Evolutionary conservation across 2,329 filamentous ascomycete genomes (phyloP).

Genomic region (Ceratocystis albifundus): DNA sequence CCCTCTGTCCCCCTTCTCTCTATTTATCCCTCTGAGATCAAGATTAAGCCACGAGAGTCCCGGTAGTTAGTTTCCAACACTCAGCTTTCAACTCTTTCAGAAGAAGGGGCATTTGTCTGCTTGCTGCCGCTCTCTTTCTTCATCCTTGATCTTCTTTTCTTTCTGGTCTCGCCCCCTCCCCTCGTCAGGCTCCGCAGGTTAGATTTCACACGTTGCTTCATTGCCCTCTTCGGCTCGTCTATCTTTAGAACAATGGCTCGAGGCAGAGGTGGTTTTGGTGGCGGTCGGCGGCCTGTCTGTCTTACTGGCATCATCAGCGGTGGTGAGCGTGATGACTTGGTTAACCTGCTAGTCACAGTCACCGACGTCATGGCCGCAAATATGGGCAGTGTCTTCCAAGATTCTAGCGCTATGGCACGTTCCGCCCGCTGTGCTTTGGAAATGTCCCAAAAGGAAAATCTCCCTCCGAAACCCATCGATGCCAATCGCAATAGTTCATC

Average conservation of each 20-base stretch:
- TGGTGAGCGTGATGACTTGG: slow-evolving; percentile 42
- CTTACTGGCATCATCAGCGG: slow-evolving; percentile 39
- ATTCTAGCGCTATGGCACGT: background rate
- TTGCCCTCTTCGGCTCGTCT: background rate
- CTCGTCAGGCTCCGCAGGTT: background rate
- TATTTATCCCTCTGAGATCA: background rate
- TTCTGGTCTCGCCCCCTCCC: background rate
- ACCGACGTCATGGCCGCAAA: slow-evolving; percentile 45
- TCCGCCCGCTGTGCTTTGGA: slow-evolving; percentile 1
- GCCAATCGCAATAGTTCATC: slow-evolving; percentile 25
- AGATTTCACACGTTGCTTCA: background rate
- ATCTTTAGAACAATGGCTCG: slow-evolving; percentile 31
- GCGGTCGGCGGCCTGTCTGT: slow-evolving; percentile 38
- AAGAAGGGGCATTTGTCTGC: background rate
- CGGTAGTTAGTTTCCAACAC: background rate
- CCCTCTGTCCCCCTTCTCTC: background rate
- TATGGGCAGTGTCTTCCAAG: slow-evolving; percentile 40
- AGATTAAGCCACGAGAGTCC: too few species aligned
- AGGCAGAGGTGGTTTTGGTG: slow-evolving; percentile 29
- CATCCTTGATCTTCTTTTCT: background rate
- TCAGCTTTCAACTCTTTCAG: slow-evolving; percentile 6
- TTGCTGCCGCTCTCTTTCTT: background rate
- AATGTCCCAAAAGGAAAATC: slow-evolving; percentile 21
- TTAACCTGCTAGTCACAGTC: slow-evolving; percentile 40
- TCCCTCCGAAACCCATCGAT: slow-evolving; percentile 13